phyloP scores from a whole-genome alignment of 2,329 filamentous ascomycete species.

The Davidsoniella neocaledoniae region DNA sequence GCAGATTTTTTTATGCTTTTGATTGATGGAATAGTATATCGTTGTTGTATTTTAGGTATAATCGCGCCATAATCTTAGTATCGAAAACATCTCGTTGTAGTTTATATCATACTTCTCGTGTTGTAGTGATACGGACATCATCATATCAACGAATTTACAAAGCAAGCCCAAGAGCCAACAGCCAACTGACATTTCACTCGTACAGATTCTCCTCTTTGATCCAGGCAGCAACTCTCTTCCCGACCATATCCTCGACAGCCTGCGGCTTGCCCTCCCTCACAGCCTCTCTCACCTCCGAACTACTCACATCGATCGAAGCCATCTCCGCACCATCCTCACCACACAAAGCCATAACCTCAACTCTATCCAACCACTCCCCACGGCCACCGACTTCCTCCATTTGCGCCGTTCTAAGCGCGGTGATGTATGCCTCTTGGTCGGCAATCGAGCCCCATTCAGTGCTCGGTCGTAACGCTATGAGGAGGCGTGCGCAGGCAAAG shows the following conservation, averaged over 20 bases:
- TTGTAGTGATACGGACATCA: background rate
- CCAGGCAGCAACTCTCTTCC: slow-evolving; percentile 38
- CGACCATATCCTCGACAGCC: slow-evolving; percentile 36
- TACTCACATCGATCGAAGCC: slow-evolving; percentile 26
- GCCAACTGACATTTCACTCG: slow-evolving; percentile 8
- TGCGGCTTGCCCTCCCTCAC: slow-evolving; percentile 24
- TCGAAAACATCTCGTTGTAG: too few relatives aligned
- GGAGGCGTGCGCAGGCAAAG: slow-evolving; percentile 42
- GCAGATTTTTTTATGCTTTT: background rate
- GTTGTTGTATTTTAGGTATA: too few relatives aligned
- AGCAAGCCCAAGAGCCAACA: slow-evolving; percentile 6
- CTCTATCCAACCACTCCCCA: slow-evolving; percentile 36
- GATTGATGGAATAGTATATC: too few relatives aligned
- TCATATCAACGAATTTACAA: background rate
- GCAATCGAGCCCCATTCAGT: slow-evolving; percentile 38
- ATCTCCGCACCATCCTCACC: background rate
- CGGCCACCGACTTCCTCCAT: slow-evolving; percentile 15
- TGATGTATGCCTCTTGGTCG: slow-evolving; percentile 34
- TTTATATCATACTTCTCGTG: too few relatives aligned
- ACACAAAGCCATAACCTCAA: slow-evolving; percentile 39
- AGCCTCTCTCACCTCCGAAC: slow-evolving; percentile 40
- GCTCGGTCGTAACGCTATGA: slow-evolving; percentile 46
- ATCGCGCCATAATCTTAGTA: too few relatives aligned
- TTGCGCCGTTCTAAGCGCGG: slow-evolving; percentile 21
- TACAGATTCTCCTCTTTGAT: slow-evolving; percentile 42